A percentile compares a stretch with the other conserved stretches of the same genome.
Conservation (phyloP, 2,329 filamentous ascomycete genomes). For the Clonostachys rosea region DNA sequence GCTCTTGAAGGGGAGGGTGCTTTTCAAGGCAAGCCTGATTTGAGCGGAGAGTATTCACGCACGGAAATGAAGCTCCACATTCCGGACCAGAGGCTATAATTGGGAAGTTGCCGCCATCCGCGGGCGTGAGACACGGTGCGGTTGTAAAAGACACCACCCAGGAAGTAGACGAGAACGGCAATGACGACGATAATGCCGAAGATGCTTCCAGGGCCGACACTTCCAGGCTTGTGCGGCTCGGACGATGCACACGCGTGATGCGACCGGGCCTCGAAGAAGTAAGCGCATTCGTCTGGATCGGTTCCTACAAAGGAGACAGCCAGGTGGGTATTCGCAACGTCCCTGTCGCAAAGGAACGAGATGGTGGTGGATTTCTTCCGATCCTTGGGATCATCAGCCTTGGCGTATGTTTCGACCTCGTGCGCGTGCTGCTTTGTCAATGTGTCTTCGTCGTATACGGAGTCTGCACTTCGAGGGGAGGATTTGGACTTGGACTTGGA, state of each 20-base stretch:
- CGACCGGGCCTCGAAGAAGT: conserved; percentile 91
- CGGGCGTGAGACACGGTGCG: conserved; percentile 89
- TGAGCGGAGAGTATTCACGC: conserved; percentile 23
- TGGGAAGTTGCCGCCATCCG: conserved; percentile 92
- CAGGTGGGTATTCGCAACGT: conserved; percentile 64
- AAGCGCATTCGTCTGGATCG: conserved; percentile 86
- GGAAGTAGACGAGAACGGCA: conserved; percentile 80
- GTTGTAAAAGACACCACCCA: conserved; percentile 94
- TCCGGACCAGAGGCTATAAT: conserved; percentile 88
- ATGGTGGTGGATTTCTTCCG: conserved; percentile 78
- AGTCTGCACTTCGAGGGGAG: background rate
- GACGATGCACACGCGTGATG: conserved; percentile 70
- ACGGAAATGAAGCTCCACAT: conserved; percentile 79
- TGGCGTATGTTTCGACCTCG: background rate
- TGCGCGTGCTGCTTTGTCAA: background rate
- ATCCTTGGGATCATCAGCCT: conserved; percentile 13
- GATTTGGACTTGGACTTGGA: conserved; percentile 17
- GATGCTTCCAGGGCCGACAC: conserved; percentile 67
- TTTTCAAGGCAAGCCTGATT: conserved; percentile 18
- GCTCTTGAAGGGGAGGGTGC: background rate
- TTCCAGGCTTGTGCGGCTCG: conserved; percentile 67
- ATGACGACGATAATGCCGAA: conserved; percentile 81
- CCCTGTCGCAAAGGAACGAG: conserved; percentile 88
- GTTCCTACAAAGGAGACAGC: conserved; percentile 77
- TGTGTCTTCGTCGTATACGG: background rate